A percentile compares a stretch with the other conserved stretches of the same genome.
phyloP scores from a whole-genome alignment of 2,329 filamentous ascomycete genomes.

The Ascochyta viciae-villosae region DNA sequence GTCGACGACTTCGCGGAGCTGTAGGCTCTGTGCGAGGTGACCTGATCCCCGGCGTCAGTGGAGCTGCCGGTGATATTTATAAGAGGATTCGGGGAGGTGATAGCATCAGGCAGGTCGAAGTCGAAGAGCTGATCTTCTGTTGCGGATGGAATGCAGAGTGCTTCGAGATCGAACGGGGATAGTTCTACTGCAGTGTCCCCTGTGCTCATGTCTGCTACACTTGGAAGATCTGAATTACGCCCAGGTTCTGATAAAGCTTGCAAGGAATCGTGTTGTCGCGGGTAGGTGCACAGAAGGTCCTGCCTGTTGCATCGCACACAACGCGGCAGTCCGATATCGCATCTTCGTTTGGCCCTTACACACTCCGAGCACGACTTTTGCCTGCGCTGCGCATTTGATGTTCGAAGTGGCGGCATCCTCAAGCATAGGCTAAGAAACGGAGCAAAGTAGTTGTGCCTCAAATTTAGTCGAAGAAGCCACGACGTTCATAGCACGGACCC shows the following conservation, averaged over 20 bases:
- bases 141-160: slow-evolving; percentile 6
- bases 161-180: slow-evolving; percentile 13
- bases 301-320: slow-evolving; percentile 62
- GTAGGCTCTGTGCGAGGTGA: not conserved
- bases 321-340: slow-evolving; percentile 59
- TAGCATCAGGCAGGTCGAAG: slow-evolving; percentile 19
- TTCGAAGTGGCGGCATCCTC: slow-evolving; percentile 51
- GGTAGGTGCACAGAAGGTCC: slow-evolving; percentile 58
- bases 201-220: slow-evolving; percentile 39
- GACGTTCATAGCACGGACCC: not conserved
- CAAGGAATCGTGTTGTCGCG: slow-evolving; percentile 23
- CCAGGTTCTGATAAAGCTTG: not conserved
- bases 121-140: not conserved
- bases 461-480: no score
- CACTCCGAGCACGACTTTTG: slow-evolving; percentile 66
- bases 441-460: no score
- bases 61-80: slow-evolving; percentile 22
- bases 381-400: slow-evolving; percentile 33
- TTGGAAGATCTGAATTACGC: slow-evolving; percentile 27
- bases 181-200: not conserved
- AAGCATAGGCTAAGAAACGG: not conserved
- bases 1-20: not conserved
- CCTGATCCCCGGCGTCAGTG: not conserved
- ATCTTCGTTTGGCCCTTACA: slow-evolving; percentile 64
- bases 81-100: slow-evolving; percentile 62